phyloP scores from a whole-genome alignment of 2,329 filamentous ascomycete genomes.

The Hirsutella rhossiliensis region DNA sequence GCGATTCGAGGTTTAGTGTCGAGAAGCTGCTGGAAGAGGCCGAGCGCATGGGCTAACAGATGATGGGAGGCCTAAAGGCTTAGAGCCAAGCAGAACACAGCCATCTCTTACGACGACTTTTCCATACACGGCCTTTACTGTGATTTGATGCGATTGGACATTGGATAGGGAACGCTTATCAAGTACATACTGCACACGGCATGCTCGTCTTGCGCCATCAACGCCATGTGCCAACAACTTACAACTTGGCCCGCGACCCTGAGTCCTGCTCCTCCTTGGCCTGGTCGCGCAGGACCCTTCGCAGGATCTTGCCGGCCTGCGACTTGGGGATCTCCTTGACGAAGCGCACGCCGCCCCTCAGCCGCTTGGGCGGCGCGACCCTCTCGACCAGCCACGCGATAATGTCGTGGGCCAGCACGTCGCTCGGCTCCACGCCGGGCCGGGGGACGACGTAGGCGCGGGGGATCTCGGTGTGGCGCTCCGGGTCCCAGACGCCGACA shows the following conservation, averaged over 20 bases:
- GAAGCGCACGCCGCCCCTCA: slow-evolving; percentile 61
- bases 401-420: slow-evolving; percentile 22
- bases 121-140: background rate
- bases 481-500: slow-evolving; percentile 45
- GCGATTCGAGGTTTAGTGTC: slow-evolving; percentile 69
- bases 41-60: slow-evolving; percentile 54
- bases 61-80: no score
- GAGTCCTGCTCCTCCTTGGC: slow-evolving; percentile 21
- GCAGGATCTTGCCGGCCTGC: slow-evolving; percentile 37
- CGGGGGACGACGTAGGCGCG: slow-evolving; percentile 29
- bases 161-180: background rate
- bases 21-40: slow-evolving; percentile 81
- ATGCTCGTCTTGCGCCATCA: background rate
- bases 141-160: background rate
- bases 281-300: slow-evolving; percentile 35
- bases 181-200: background rate
- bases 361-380: slow-evolving; percentile 53
- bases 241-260: slow-evolving; percentile 22
- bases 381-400: slow-evolving; percentile 33
- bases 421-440: slow-evolving; percentile 21
- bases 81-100: background rate
- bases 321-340: slow-evolving; percentile 61
- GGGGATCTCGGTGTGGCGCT: slow-evolving; percentile 55
- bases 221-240: background rate
- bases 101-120: background rate